Evolutionary conservation across 2,329 filamentous ascomycete species (phyloP).

Genomic region (Monosporascus sp.): DNA sequence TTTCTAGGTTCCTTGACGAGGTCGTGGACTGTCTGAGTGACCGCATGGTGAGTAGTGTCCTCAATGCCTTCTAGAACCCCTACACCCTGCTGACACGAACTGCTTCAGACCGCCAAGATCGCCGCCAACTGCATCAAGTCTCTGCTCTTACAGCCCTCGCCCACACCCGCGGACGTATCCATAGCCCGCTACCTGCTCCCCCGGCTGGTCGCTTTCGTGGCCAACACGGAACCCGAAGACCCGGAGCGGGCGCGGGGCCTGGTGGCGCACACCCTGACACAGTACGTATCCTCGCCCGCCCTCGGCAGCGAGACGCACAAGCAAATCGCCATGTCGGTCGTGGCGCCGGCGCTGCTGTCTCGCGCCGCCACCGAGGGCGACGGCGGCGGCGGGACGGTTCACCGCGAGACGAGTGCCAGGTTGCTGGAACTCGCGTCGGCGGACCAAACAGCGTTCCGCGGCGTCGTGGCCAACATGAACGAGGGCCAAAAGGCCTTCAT

Average conservation of each 20-base stretch:
- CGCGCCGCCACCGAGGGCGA: constrained; percentile 62
- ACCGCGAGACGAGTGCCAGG: constrained; percentile 68
- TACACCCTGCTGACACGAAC: constrained; percentile 9
- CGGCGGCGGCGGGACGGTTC: constrained; percentile 32
- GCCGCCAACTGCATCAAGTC: constrained; percentile 86
- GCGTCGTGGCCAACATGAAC: constrained; percentile 65
- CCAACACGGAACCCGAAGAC: constrained; percentile 66
- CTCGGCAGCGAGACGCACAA: constrained; percentile 32
- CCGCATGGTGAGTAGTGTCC: constrained; percentile 51
- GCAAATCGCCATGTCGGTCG: constrained; percentile 62
- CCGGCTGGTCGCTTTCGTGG: constrained; percentile 69
- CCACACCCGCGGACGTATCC: constrained; percentile 62
- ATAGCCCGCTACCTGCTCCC: constrained; percentile 72
- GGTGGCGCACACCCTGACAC: constrained; percentile 68
- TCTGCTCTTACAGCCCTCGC: constrained; percentile 62
- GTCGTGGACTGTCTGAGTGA: constrained; percentile 78
- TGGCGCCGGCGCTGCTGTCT: constrained; percentile 71
- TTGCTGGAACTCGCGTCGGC: constrained; percentile 75
- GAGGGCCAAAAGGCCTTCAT: constrained; percentile 68
- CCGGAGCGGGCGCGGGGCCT: constrained; percentile 69
- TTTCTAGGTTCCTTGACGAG: constrained; percentile 71
- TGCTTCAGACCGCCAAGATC: constrained; percentile 70
- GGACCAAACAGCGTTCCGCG: constrained; percentile 68
- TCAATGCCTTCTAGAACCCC: too few relatives aligned
- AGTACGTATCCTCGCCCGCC: constrained; percentile 54